Base-by-base conservation (phyloP, 768 basidiomycete species). In the Mycena maculata region DNA sequence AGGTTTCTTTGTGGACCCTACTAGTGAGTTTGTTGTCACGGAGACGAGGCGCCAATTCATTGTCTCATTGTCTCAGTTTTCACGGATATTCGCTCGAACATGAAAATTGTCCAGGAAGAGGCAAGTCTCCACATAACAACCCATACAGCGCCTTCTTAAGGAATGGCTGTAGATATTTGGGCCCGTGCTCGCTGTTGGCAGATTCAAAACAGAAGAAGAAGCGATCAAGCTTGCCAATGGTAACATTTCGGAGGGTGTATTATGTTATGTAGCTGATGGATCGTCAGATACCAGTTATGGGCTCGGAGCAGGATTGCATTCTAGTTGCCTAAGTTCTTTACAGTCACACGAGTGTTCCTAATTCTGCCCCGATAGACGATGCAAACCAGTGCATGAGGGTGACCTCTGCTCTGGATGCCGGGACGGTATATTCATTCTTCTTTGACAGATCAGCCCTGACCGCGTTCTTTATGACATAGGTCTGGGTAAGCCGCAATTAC, bases 1-100 rank as follows among this genome's bases (percentile, higher is more conserved):
- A 75, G 97, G 97, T 9, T 99, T 85, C 78, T 99, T 86, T 77
- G 89, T 98, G 45, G 90, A 96, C 75, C 94, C 97, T 31, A 98
- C 96, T 0, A 89, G 93, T 94, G 71, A 77, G 92, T 74, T 45
- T 45, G 73, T 41, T 60, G 33, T 25, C 45, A 23, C 57, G n/a
- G 25, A 28, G 45, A 31, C 53, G 16, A 3, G 8, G 11, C 16
- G 13, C 7, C n/a, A 22, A 42, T 22, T 42, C 1, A 38, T 58
- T 9, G 8, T 31, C 36, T 42, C 1, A 38, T 58, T 9, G 8
- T 31, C 36, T 63, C 60, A 94, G 94, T 98, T 75, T 93, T 99
- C 77, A 88, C 90, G 33, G 88, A 95, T 70, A 88, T 95, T 71
- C 88, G 78, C 48, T 82, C 88, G 33, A 83, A 91, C 60, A 97